phyloP scores from a whole-genome alignment of 331 rosid genomes.

The Rosa hybrid region DNA sequence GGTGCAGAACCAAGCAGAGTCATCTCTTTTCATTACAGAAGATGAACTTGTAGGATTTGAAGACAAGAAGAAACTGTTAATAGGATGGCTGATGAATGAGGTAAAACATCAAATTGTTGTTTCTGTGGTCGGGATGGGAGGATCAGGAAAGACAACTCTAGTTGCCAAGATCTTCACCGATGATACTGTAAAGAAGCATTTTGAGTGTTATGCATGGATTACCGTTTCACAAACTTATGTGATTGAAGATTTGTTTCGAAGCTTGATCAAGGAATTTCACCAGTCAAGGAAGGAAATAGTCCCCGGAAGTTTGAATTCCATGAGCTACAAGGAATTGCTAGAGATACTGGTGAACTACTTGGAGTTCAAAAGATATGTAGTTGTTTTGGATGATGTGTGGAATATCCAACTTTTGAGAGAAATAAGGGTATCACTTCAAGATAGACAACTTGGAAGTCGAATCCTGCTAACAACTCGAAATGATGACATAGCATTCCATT shows the following conservation, averaged over 20 bases:
- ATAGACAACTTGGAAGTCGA: not conserved
- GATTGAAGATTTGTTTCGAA: conserved; percentile 19
- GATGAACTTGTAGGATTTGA: conserved; percentile 8
- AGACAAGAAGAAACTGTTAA: not conserved
- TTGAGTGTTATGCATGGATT: conserved; percentile 23
- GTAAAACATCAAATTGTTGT: not conserved
- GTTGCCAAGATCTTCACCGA: conserved; percentile 13
- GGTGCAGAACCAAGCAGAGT: conserved; percentile 5
- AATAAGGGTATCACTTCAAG: not conserved
- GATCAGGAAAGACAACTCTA: conserved; percentile 23
- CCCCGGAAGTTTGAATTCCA: not conserved
- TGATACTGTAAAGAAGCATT: conserved; percentile 6
- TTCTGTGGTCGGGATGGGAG: conserved; percentile 24
- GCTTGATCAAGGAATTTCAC: conserved; percentile 17
- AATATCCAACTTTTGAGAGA: conserved; percentile 9
- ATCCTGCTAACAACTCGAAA: not conserved
- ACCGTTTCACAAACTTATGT: conserved; percentile 17
- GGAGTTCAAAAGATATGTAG: conserved; percentile 4
- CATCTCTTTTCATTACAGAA: not conserved
- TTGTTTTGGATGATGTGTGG: conserved; percentile 29
- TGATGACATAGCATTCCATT: not conserved
- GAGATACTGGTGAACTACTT: conserved; percentile 19
- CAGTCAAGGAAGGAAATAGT: conserved; percentile 10
- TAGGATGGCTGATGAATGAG: conserved; percentile 5
- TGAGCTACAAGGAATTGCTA: conserved; percentile 14